Percentiles rank a stretch among this genome's conserved stretches.
Conservation (phyloP, 345 rosid species). For the Luvunga scandens region DNA sequence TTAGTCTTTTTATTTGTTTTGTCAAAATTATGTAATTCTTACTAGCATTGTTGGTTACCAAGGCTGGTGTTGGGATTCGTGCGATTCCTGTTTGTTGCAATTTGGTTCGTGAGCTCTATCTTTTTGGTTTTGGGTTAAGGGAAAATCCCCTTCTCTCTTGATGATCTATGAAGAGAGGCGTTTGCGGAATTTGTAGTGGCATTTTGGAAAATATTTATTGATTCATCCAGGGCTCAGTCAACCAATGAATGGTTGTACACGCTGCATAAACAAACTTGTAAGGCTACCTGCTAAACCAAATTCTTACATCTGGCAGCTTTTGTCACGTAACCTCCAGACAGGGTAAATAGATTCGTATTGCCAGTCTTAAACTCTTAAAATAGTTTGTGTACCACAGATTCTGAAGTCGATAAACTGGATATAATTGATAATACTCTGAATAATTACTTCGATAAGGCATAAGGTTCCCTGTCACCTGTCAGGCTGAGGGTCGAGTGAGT, state of each 20-base stretch:
- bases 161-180: too few relatives aligned
- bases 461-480: neutral
- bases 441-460: too few relatives aligned
- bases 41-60: too few relatives aligned
- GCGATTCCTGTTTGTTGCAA: neutral
- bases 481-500: neutral
- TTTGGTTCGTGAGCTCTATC: neutral
- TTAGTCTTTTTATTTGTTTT: too few relatives aligned
- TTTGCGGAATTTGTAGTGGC: neutral
- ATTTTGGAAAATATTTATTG: neutral
- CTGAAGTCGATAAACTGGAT: too few relatives aligned
- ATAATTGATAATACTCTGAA: too few relatives aligned
- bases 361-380: too few relatives aligned
- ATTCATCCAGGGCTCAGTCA: neutral
- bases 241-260: neutral
- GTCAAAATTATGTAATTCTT: too few relatives aligned
- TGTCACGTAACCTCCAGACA: neutral
- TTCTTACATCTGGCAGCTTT: neutral
- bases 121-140: neutral
- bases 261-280: neutral
- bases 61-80: too few relatives aligned
- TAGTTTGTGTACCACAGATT: too few relatives aligned
- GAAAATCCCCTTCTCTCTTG: neutral
- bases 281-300: neutral
- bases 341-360: neutral